Percentiles rank a stretch among this genome's conserved stretches.
These are phyloP conservation scores for Leucocoprinus birnbaumii DNA, from an alignment of 768 basidiomycete species.

Conservation along the genomic window DNA sequence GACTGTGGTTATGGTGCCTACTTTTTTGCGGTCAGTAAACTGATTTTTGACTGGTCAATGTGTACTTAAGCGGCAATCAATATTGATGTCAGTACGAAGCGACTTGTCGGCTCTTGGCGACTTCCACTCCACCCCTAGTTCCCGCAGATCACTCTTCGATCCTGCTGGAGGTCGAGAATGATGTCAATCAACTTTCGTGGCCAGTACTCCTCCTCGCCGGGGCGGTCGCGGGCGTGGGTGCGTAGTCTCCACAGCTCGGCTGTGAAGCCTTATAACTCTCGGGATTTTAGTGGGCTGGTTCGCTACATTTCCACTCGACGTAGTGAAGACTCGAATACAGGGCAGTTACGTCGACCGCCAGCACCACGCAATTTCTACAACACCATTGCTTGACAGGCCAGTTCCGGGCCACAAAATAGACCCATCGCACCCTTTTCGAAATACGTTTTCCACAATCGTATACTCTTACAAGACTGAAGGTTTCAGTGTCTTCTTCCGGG, in stretches of 20 bases:
- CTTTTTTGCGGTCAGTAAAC: conserved; percentile 62
- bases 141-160: conserved; percentile 25
- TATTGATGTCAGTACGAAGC: conserved; percentile 52
- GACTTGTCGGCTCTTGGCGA: conserved; percentile 47
- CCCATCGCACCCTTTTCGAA: conserved; percentile 51
- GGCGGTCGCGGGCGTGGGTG: conserved; percentile 67
- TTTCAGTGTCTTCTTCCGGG: conserved; percentile 66
- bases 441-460: conserved; percentile 53
- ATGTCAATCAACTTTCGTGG: conserved; percentile 41
- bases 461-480: conserved; percentile 68
- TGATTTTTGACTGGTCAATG: neutral
- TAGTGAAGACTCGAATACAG: conserved; percentile 89
- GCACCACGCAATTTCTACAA: neutral
- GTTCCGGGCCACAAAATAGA: neutral
- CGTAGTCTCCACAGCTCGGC: neutral
- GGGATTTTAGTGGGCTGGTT: conserved; percentile 71
- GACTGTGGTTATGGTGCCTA: conserved; percentile 87
- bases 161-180: conserved; percentile 37
- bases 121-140: conserved; percentile 14
- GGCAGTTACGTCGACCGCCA: conserved; percentile 27
- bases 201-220: conserved; percentile 67
- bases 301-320: conserved; percentile 84
- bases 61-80: neutral
- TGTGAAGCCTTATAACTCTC: too few relatives aligned
- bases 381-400: conserved; percentile 14